phyloP scores from a whole-genome alignment of 352 stramenopile genomes.

The Phytophthora tubulina region DNA sequence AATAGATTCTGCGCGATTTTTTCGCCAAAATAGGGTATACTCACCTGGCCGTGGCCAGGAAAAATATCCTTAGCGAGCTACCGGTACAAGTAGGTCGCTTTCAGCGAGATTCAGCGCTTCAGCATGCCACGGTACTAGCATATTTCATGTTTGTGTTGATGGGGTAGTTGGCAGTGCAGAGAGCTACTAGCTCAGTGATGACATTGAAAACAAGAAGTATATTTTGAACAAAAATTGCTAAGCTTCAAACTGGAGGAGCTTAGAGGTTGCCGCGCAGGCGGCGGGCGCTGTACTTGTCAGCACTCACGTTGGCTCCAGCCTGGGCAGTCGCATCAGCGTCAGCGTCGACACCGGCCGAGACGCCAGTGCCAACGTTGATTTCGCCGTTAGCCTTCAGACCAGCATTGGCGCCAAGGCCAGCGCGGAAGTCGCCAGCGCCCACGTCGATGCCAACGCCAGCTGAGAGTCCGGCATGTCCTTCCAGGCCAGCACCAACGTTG shows the following conservation, averaged over 20 bases:
- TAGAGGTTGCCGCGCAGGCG: slow-evolving; percentile 14
- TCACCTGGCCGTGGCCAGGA: too few species aligned
- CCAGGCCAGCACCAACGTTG: neutral
- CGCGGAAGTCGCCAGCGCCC: neutral
- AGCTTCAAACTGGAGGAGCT: neutral
- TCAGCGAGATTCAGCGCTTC: too few species aligned
- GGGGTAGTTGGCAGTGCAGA: too few species aligned
- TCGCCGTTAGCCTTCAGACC: neutral
- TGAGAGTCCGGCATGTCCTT: slow-evolving; percentile 6
- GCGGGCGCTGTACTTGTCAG: slow-evolving; percentile 1
- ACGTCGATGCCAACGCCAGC: slow-evolving; percentile 2
- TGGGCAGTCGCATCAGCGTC: neutral
- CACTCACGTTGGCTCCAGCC: neutral
- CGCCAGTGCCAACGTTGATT: neutral
- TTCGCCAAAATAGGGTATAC: slow-evolving; percentile 4
- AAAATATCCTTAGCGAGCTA: too few species aligned
- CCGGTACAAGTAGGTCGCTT: too few species aligned
- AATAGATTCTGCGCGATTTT: neutral
- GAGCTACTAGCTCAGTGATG: too few species aligned
- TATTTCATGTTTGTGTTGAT: too few species aligned
- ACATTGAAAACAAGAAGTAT: neutral
- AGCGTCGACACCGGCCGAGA: neutral
- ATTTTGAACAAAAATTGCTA: neutral
- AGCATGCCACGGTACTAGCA: too few species aligned
- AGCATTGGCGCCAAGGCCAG: slow-evolving; percentile 17